phyloP scores from a whole-genome alignment of 768 basidiomycete species.

The Phanerochaete sordida region DNA sequence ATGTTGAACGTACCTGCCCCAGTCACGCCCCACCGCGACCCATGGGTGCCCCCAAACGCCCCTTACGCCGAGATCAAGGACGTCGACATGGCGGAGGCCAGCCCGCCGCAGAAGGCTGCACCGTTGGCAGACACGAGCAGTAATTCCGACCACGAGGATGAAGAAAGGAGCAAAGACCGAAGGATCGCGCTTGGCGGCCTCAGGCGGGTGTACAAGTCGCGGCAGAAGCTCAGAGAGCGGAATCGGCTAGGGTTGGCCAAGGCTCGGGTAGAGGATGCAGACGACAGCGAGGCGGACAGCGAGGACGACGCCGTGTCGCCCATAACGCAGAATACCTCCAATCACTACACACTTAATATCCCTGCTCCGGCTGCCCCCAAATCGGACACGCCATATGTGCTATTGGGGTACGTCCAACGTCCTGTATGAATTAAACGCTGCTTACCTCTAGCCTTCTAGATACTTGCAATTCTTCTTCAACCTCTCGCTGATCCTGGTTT shows the following conservation, averaged over 20 bases:
- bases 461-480: slow-evolving; percentile 97
- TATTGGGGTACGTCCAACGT: slow-evolving; percentile 62
- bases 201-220: slow-evolving; percentile 59
- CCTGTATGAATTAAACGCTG: slow-evolving; percentile 11
- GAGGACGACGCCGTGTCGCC: slow-evolving; percentile 39
- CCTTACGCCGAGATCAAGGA: slow-evolving; percentile 55
- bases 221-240: slow-evolving; percentile 44
- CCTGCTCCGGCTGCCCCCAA: slow-evolving; percentile 52
- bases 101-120: slow-evolving; percentile 43
- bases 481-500: slow-evolving; percentile 73
- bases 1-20: slow-evolving; percentile 59
- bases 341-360: slow-evolving; percentile 84
- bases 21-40: slow-evolving; percentile 38
- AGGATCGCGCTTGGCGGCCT: slow-evolving; percentile 62
- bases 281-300: slow-evolving; percentile 41
- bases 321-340: slow-evolving; percentile 55
- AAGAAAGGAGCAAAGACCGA: slow-evolving; percentile 39
- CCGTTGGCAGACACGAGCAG: slow-evolving; percentile 5
- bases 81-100: slow-evolving; percentile 73
- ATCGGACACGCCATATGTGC: slow-evolving; percentile 73
- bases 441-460: slow-evolving; percentile 31
- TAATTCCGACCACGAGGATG: slow-evolving; percentile 22
- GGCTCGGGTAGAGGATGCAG: slow-evolving; percentile 17
- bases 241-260: slow-evolving; percentile 13
- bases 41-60: slow-evolving; percentile 68